Percentiles rank a stretch among this genome's conserved stretches.
Evolutionary conservation across 768 basidiomycete species (phyloP).

Genomic region (Boletus rufocinnamomeus): DNA sequence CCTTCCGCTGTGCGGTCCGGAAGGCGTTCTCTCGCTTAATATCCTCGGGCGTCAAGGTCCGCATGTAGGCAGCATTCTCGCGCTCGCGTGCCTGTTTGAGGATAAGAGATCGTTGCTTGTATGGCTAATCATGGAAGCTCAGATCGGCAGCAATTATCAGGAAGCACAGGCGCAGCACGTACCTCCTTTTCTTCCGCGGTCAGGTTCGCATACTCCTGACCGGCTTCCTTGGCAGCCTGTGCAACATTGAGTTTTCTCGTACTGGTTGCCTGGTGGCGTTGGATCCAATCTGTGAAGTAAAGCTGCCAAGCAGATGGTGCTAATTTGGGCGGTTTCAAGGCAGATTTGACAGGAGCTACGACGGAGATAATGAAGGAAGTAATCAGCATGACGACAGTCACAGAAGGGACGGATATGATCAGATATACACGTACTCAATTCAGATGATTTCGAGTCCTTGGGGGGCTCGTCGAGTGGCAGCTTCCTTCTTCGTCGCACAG

Average conservation of each 20-base stretch:
- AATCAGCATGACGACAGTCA: constrained; percentile 34
- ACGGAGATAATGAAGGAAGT: constrained; percentile 27
- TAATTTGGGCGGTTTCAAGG: constrained; percentile 84
- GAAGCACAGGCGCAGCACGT: constrained; percentile 31
- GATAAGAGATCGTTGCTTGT: constrained; percentile 79
- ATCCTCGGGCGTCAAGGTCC: constrained; percentile 87
- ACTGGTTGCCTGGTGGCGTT: constrained; percentile 76
- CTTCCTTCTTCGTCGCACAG: constrained; percentile 64
- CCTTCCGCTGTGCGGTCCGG: constrained; percentile 89
- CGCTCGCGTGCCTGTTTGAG: constrained; percentile 85
- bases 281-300: constrained; percentile 95
- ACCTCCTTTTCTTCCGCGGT: constrained; percentile 84
- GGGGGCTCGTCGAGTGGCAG: constrained; percentile 31
- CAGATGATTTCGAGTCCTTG: constrained; percentile 44
- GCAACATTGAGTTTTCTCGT: constrained; percentile 91
- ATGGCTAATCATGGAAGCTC: constrained; percentile 55
- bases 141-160: constrained; percentile 26
- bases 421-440: constrained; percentile 47
- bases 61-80: constrained; percentile 83
- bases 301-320: constrained; percentile 96
- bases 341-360: constrained; percentile 70
- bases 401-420: constrained; percentile 32
- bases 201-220: constrained; percentile 82
- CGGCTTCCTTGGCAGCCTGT: constrained; percentile 93
- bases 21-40: constrained; percentile 93